Conservation (phyloP, 2,329 filamentous ascomycete genomes). For the Colletotrichum spaethianum region DNA sequence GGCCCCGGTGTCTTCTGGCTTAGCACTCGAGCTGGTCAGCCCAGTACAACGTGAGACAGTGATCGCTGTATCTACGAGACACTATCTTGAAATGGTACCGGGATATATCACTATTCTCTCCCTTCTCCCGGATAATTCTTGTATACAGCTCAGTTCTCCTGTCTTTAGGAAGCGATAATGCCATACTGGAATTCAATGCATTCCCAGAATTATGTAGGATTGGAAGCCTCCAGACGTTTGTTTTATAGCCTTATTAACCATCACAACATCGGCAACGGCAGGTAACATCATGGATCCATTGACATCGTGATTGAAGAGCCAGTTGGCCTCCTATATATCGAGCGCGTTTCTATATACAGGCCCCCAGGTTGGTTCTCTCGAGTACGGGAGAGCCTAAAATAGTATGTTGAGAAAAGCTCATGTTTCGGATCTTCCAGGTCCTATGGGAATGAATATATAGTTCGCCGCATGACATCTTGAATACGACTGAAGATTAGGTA, state of each 20-base stretch:
- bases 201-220: conserved; percentile 49
- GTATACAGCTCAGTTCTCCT: conserved; percentile 51
- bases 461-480: conserved; percentile 27
- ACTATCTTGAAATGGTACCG: conserved; percentile 54
- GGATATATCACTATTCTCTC: neutral
- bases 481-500: conserved; percentile 25
- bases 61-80: conserved; percentile 45
- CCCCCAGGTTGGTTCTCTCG: conserved; percentile 29
- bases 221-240: conserved; percentile 20
- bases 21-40: conserved; percentile 18
- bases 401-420: conserved; percentile 19
- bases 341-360: conserved; percentile 35
- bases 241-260: conserved; percentile 29
- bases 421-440: conserved; percentile 14
- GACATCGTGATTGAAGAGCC: conserved; percentile 35
- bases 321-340: conserved; percentile 24
- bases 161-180: conserved; percentile 48
- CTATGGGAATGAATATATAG: conserved; percentile 25
- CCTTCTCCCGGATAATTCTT: conserved; percentile 44
- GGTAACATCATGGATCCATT: conserved; percentile 34
- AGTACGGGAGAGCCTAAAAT: conserved; percentile 26
- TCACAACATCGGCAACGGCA: conserved; percentile 26
- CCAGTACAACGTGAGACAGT: conserved; percentile 48
- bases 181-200: conserved; percentile 47
- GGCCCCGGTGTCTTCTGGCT: neutral